Evolutionary conservation across 148 eudicot species (phyloP).

Genomic region (Selenicereus undatus): DNA sequence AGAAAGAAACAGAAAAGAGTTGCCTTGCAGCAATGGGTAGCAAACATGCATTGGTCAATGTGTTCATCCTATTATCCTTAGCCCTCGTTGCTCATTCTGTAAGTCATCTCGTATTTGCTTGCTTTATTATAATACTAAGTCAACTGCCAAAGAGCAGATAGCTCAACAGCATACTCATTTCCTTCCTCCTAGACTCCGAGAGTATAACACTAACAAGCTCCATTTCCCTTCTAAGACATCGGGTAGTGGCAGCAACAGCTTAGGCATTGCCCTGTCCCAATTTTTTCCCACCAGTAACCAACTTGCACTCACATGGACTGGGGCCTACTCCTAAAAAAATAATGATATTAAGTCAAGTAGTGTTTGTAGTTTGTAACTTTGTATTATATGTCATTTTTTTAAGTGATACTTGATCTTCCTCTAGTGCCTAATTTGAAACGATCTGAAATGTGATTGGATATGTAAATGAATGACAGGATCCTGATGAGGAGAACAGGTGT

Average conservation of each 20-base stretch:
- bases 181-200: too few relatives aligned
- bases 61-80: constrained; percentile 2
- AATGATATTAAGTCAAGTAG: too few relatives aligned
- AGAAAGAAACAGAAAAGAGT: not conserved
- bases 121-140: not conserved
- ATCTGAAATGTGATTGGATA: not conserved
- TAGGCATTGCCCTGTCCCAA: too few relatives aligned
- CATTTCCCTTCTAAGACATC: too few relatives aligned
- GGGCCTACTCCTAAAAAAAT: too few relatives aligned
- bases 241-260: too few relatives aligned
- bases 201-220: too few relatives aligned
- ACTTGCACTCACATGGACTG: too few relatives aligned
- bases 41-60: constrained; percentile 5
- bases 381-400: not conserved
- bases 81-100: not conserved
- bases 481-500: not conserved
- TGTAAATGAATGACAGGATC: not conserved
- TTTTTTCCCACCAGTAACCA: too few relatives aligned
- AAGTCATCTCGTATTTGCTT: not conserved
- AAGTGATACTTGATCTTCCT: not conserved
- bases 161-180: too few relatives aligned
- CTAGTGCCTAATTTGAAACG: not conserved
- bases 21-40: not conserved
- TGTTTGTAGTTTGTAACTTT: too few relatives aligned
- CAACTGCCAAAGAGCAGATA: not conserved